Percentiles rank a stretch among this genome's conserved stretches.
Evolutionary conservation across 352 stramenopile genomes (phyloP).

Genomic region (Pythium biforme): DNA sequence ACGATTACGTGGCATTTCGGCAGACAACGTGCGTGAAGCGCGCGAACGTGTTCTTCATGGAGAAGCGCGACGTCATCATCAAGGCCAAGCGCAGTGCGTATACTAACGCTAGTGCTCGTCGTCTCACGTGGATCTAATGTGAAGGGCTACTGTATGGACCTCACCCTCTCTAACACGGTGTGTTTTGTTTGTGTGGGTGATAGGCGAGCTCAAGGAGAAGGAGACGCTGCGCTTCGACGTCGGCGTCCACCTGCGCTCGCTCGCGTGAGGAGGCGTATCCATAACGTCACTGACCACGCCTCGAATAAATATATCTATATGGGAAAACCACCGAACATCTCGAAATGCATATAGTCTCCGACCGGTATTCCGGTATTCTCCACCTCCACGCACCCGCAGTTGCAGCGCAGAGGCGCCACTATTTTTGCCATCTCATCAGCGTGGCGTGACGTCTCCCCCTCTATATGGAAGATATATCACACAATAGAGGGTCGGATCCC

Average conservation of each 20-base stretch:
- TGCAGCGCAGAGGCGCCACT: no score
- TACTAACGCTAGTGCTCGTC: no score
- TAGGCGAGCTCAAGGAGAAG: slow-evolving; percentile 68
- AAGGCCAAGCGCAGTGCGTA: slow-evolving; percentile 62
- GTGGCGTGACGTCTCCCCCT: neutral
- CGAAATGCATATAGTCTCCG: no score
- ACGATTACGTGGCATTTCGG: neutral
- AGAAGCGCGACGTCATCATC: slow-evolving; percentile 61
- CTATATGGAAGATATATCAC: slow-evolving; percentile 1
- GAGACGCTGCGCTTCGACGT: slow-evolving; percentile 56
- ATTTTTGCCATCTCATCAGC: neutral
- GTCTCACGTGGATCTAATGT: no score
- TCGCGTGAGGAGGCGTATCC: neutral
- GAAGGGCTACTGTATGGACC: neutral
- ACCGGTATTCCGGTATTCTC: no score
- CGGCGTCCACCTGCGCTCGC: slow-evolving; percentile 45
- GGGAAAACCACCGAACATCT: no score
- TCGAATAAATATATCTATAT: neutral
- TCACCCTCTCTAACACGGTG: no score
- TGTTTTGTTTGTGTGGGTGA: neutral
- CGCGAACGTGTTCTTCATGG: slow-evolving; percentile 75
- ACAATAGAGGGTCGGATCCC: slow-evolving; percentile 2
- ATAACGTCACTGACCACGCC: neutral
- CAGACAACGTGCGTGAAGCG: slow-evolving; percentile 71
- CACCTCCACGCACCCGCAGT: no score